Evolutionary conservation across 768 basidiomycete species (phyloP).

Genomic region (Symmetrospora coprosmae): DNA sequence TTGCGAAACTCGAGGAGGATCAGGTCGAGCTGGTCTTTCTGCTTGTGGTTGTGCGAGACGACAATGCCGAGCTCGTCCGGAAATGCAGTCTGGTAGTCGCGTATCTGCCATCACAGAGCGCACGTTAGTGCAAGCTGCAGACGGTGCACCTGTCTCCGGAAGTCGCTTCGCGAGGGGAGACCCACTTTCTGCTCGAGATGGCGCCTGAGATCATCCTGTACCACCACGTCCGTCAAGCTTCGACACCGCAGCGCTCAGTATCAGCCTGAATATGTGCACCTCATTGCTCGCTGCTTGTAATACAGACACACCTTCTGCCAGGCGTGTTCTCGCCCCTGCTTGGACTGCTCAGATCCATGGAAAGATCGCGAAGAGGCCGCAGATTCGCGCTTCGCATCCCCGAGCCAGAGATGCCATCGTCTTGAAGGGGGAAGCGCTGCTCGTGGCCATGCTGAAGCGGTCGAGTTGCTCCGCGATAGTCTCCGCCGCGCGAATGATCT

Average conservation of each 20-base stretch:
- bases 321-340: slow-evolving; percentile 6
- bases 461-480: no score
- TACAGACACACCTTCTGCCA: slow-evolving; percentile 7
- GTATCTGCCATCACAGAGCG: no score
- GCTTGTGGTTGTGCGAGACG: background rate
- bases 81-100: background rate
- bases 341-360: slow-evolving; percentile 16
- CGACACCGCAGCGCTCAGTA: background rate
- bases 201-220: background rate
- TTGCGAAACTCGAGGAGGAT: slow-evolving; percentile 15
- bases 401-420: no score
- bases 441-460: no score
- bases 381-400: slow-evolving; percentile 20
- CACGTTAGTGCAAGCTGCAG: no score
- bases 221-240: slow-evolving; percentile 7
- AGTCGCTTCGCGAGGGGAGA: no score
- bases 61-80: slow-evolving; percentile 17
- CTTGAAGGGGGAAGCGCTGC: no score
- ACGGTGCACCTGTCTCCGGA: no score
- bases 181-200: slow-evolving; percentile 1
- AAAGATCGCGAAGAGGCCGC: background rate
- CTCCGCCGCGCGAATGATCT: no score
- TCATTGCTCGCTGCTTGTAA: background rate
- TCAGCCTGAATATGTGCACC: background rate
- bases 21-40: slow-evolving; percentile 6